A percentile compares a stretch with the other conserved stretches of the same genome.
Conservation (phyloP, 257 asterid genomes). For the Scutellaria barbata region DNA sequence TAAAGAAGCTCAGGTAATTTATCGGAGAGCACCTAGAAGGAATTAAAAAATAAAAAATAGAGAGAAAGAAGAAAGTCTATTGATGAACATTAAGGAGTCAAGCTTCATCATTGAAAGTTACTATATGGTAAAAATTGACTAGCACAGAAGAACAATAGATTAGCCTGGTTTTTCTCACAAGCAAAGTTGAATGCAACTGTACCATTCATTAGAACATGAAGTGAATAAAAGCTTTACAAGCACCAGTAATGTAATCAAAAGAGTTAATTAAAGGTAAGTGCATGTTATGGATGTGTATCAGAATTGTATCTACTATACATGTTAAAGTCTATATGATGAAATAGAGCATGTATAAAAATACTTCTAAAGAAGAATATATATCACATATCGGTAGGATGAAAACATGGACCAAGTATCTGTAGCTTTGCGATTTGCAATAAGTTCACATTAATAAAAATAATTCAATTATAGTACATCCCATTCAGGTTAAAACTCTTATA, state of each 20-base stretch:
- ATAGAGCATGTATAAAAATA: background rate
- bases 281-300: background rate
- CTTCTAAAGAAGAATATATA: background rate
- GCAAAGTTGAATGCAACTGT: conserved; percentile 5
- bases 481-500: background rate
- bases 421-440: conserved; percentile 14
- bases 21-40: conserved; percentile 76
- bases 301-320: background rate
- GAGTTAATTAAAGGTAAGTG: background rate
- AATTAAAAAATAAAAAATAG: background rate
- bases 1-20: conserved; percentile 89
- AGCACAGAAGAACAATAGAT: background rate
- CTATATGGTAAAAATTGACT: conserved; percentile 22
- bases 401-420: conserved; percentile 20
- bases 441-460: conserved; percentile 9
- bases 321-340: background rate
- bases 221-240: conserved; percentile 13
- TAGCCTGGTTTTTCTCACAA: background rate
- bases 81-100: conserved; percentile 14
- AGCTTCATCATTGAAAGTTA: conserved; percentile 4
- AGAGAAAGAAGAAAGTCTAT: conserved; percentile 13
- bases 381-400: conserved; percentile 8
- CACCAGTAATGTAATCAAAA: background rate
- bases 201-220: background rate
- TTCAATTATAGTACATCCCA: background rate